Base-by-base conservation (phyloP, 306 rosid genomes). In the Ammopiptanthus mongolicus region DNA sequence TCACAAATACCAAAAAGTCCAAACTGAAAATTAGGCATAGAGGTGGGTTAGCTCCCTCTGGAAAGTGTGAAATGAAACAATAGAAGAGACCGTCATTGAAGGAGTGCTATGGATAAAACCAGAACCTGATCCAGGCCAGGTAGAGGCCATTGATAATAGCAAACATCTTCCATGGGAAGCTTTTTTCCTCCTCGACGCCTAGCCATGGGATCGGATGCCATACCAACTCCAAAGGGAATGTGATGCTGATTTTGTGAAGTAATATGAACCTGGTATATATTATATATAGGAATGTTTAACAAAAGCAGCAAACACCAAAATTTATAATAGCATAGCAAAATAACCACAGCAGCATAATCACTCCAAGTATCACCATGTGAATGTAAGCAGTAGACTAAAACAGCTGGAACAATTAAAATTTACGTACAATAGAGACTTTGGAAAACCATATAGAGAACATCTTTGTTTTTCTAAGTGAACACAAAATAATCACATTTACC, bases 191-290 rank as follows among this genome's bases (percentile, higher is more conserved):
- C 99, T 74, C 92, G 92, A 59, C 96, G 99, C 77, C 92, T 28
- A 83, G 99, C 85, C 98, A 96, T 96, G 41, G 99, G 97, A 88
- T 92, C 99, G 44, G 99, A 89, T 53, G 92, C 94, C 83, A 96
- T 33, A 66, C 99, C 99, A 84, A 92, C 86, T 81, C 94, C 92
- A 83, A 92, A 90, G 34, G 97, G 97, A 64, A 89, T 65, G 78
- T 75, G 89, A 79, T 73, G 82, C 76, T 68, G 86, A 71, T 61
- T 84, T 84, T 84, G 87, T 2, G 97, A 76, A 42, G 93, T 50
- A 75, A 92, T 84, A 46, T 84, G 92, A 78, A 92, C 97, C 99
- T 95, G 87, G 39, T 70, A 86, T 64, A 85, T 92, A 85, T 33
- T 70, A 86, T 60, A 85, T 22, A 31, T 19, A 63, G 21, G 75